Conservation (phyloP, 257 asterid genomes). For the Rhazya stricta region DNA sequence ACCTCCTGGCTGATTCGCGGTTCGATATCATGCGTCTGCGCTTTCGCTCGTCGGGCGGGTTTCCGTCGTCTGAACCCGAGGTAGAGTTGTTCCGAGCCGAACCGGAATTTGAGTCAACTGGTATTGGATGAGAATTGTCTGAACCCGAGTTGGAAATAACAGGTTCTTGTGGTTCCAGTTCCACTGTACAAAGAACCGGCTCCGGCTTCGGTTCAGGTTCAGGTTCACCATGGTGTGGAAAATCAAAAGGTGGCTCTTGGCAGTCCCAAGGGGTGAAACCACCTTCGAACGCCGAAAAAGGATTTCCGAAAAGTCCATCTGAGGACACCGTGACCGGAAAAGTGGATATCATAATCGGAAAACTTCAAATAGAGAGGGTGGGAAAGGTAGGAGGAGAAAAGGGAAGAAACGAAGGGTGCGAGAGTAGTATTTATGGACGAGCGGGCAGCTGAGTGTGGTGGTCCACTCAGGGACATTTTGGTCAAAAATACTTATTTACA, state of each 20-base stretch:
- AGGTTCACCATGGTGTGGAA: slow-evolving; percentile 22
- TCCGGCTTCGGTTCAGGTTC: neutral
- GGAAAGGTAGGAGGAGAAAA: slow-evolving; percentile 42
- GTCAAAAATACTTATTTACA: slow-evolving; percentile 10
- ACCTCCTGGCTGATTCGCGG: slow-evolving; percentile 91
- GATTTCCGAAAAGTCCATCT: slow-evolving; percentile 32
- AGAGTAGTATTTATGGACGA: slow-evolving; percentile 53
- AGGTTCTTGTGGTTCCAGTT: slow-evolving; percentile 35
- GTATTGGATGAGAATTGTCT: slow-evolving; percentile 21
- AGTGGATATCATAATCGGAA: slow-evolving; percentile 57
- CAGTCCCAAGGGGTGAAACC: slow-evolving; percentile 54
- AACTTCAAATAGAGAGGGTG: slow-evolving; percentile 18
- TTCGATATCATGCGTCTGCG: slow-evolving; percentile 73
- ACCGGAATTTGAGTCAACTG: slow-evolving; percentile 26
- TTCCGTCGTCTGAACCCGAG: slow-evolving; percentile 30
- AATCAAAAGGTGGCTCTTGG: slow-evolving; percentile 35
- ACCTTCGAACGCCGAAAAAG: slow-evolving; percentile 42
- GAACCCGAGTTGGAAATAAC: slow-evolving; percentile 50
- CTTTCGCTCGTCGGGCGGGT: slow-evolving; percentile 59
- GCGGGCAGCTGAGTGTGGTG: slow-evolving; percentile 16
- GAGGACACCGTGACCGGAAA: slow-evolving; percentile 36
- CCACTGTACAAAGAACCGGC: slow-evolving; percentile 16
- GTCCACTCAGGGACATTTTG: slow-evolving; percentile 36
- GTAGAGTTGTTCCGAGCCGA: slow-evolving; percentile 3
- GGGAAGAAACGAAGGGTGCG: slow-evolving; percentile 48